Base-by-base conservation (phyloP, 371 early-diverging fungal species). In the Mortierella sp. region DNA sequence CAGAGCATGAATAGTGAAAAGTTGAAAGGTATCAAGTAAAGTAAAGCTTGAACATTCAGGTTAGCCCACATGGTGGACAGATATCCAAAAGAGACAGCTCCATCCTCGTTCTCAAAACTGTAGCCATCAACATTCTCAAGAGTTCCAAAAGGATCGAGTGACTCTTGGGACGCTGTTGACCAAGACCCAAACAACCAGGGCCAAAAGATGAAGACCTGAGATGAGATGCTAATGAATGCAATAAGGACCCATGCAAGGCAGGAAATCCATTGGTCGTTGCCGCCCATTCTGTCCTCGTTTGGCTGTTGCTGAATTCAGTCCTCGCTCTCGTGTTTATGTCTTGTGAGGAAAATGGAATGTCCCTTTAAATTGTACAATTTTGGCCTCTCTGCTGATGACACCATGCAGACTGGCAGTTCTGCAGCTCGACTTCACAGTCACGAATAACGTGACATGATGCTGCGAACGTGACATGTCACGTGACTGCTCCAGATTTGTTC, bases 191-290 rank as follows among this genome's bases (percentile, higher is more conserved):
- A 78, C 28, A 92, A 85, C 86, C 88, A 91, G 26, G 78, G 84
- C 85, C 85, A 86, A 70, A 90, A 88, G 40, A 93, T 86, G 70
- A 88, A 90, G 45, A 85, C 54, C 69, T 88, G 87, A 70, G 84
- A 77, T 58, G 84, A 79, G 72, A 87, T 73, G 43, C 84, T 80
- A 64, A 89, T 83, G 72, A 84, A 89, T 11, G 84, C 70, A 62
- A 91, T 87, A 43, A 92, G 87, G 62, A 77, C 28, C 57, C 84
- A 83, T 45, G 87, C 88, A 35, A 83, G 72, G 61, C 72, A 73
- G 52, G 88, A 83, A 66, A 88, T 74, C 75, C 75, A 80, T 22
- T 54, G 59, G 66, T 80, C 75, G 69, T 74, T 74, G 55, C 64
- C 47, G 47, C 61, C 62, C 78, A 72, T 77, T 26, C 52, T 74